phyloP scores from a whole-genome alignment of 495 filamentous ascomycete species.

The Trichoderma reesei region DNA sequence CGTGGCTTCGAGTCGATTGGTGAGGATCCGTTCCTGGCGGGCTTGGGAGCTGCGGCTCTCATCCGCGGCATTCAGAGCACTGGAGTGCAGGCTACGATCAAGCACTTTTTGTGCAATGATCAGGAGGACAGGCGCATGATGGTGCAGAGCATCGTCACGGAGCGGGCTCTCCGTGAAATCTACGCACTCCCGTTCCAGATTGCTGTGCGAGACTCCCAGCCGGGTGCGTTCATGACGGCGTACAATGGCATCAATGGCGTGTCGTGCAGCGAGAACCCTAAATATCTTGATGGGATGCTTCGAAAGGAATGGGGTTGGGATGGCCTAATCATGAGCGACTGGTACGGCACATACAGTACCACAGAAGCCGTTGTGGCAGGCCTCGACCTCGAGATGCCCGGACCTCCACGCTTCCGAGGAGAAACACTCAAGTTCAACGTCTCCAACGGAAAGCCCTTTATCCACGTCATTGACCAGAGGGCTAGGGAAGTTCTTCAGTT shows the following conservation, averaged over 20 bases:
- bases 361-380: slow-evolving; percentile 59
- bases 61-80: slow-evolving; percentile 62
- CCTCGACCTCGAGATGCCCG: slow-evolving; percentile 68
- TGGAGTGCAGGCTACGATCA: slow-evolving; percentile 61
- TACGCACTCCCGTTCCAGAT: slow-evolving; percentile 68
- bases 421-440: slow-evolving; percentile 49
- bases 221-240: slow-evolving; percentile 62
- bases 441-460: slow-evolving; percentile 45
- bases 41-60: slow-evolving; percentile 53
- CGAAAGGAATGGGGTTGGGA: slow-evolving; percentile 64
- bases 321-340: slow-evolving; percentile 62
- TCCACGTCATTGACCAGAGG: slow-evolving; percentile 50
- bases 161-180: slow-evolving; percentile 66
- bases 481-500: slow-evolving; percentile 54
- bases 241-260: slow-evolving; percentile 69
- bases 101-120: slow-evolving; percentile 80
- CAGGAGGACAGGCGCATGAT: slow-evolving; percentile 64
- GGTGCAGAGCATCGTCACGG: slow-evolving; percentile 55
- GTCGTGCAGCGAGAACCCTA: slow-evolving; percentile 57
- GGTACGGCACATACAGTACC: slow-evolving; percentile 63
- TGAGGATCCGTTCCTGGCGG: slow-evolving; percentile 66
- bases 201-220: slow-evolving; percentile 52
- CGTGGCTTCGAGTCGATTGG: slow-evolving; percentile 68
- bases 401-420: slow-evolving; percentile 56
- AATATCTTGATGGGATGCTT: slow-evolving; percentile 52